These are phyloP conservation scores for Sordariomycetes sp. DNA, from an alignment of 2,329 filamentous ascomycete genomes.

Conservation along the genomic window DNA sequence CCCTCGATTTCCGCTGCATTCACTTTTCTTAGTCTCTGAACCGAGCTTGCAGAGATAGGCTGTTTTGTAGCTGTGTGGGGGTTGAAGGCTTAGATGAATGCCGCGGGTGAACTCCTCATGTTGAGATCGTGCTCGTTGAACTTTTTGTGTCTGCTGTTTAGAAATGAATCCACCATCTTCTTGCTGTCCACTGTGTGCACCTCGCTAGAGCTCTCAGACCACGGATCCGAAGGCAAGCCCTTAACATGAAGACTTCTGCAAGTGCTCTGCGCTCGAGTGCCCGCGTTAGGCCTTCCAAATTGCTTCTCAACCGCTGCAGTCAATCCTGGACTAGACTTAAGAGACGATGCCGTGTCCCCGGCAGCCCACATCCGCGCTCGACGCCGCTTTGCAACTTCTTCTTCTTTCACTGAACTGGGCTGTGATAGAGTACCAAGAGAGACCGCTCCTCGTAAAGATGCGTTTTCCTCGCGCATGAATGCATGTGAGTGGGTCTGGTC, in stretches of 20 bases:
- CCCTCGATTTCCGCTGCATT: too few species aligned
- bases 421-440: neutral
- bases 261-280: neutral
- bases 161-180: constrained; percentile 45
- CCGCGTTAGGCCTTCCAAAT: constrained; percentile 5
- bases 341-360: constrained; percentile 11
- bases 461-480: neutral
- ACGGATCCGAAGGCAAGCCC: neutral
- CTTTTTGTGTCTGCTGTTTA: constrained; percentile 36
- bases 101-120: constrained; percentile 15
- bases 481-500: too few species aligned
- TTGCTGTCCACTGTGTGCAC: constrained; percentile 32
- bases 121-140: constrained; percentile 22
- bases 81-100: constrained; percentile 19
- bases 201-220: too few species aligned
- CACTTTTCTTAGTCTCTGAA: too few species aligned
- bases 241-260: neutral
- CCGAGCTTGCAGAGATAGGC: too few species aligned
- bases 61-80: too few species aligned
- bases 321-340: constrained; percentile 19
- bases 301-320: constrained; percentile 7
- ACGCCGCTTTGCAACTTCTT: neutral
- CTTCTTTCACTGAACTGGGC: neutral
- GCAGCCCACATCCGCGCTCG: constrained; percentile 8
- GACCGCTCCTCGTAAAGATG: neutral